These are phyloP conservation scores for Metroxylon sagu DNA, from an alignment of 176 grass and related monocot species.

Conservation along the genomic window DNA sequence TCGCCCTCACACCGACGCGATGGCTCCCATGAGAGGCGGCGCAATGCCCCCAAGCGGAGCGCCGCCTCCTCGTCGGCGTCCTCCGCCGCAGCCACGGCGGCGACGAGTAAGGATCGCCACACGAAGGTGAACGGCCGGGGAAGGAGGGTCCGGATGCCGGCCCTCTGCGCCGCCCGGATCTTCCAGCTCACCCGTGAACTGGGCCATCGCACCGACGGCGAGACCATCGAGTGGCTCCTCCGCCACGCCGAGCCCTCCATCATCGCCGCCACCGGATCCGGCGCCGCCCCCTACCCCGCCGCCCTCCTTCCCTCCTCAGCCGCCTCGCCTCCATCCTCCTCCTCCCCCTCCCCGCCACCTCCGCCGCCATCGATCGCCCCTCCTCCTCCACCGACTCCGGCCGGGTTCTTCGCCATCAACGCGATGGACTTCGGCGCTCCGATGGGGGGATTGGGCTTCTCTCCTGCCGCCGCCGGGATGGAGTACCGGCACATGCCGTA, in stretches of 20 bases:
- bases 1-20: no score
- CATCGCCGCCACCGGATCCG: not conserved
- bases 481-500: not conserved
- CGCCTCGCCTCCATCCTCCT: not conserved
- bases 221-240: conserved; percentile 15
- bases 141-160: conserved; percentile 5
- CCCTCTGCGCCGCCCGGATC: not conserved
- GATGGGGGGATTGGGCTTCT: not conserved
- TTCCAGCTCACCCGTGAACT: not conserved
- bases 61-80: no score
- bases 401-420: not conserved
- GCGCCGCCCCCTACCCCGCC: not conserved
- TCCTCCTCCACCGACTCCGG: no score
- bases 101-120: not conserved
- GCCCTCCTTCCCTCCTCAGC: not conserved
- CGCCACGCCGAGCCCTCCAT: conserved; percentile 7
- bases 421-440: not conserved
- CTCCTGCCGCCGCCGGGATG: not conserved
- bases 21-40: no score
- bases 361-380: no score
- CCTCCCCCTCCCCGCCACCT: no score
- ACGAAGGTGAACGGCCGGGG: conserved; percentile 5
- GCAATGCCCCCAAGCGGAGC: no score
- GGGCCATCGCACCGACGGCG: not conserved
- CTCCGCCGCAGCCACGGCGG: not conserved